A percentile compares a stretch with the other conserved stretches of the same genome.
Conservation (phyloP, 306 rosid genomes). For the Inga oerstediana region DNA sequence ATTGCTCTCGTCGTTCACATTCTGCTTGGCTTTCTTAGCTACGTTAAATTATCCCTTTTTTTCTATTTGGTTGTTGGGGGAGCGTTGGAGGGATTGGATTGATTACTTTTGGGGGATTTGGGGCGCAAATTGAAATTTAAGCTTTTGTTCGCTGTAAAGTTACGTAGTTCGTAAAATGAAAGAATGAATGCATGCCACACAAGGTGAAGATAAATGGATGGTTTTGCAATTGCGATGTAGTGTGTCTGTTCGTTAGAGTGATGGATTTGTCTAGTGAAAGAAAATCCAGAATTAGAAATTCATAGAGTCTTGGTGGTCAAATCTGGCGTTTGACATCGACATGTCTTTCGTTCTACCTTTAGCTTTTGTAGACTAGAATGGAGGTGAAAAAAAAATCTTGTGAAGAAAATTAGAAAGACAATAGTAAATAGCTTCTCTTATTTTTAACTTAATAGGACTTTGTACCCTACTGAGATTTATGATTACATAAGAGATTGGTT, state of each 20-base stretch:
- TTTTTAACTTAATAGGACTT: background rate
- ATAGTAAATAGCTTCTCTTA: background rate
- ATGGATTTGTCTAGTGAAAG: background rate
- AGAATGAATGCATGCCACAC: background rate
- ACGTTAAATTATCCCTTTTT: background rate
- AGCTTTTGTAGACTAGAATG: background rate
- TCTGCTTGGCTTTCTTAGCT: background rate
- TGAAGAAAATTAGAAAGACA: background rate
- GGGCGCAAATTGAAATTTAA: background rate
- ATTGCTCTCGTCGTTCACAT: background rate
- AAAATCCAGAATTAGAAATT: background rate
- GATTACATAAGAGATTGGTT: background rate
- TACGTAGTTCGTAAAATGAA: background rate
- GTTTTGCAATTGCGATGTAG: background rate
- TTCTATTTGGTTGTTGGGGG: background rate
- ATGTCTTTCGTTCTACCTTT: constrained; percentile 7
- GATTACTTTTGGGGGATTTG: background rate
- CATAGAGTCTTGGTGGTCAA: background rate
- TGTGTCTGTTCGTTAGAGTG: background rate
- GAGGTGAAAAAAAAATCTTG: background rate
- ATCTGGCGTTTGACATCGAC: background rate
- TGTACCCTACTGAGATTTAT: background rate
- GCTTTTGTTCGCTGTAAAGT: background rate
- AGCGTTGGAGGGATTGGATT: constrained; percentile 5
- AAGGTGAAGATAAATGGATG: background rate